Evolutionary conservation across 1,284 basidiomycete species (phyloP).

Genomic region (Ustilago shanxiensis): DNA sequence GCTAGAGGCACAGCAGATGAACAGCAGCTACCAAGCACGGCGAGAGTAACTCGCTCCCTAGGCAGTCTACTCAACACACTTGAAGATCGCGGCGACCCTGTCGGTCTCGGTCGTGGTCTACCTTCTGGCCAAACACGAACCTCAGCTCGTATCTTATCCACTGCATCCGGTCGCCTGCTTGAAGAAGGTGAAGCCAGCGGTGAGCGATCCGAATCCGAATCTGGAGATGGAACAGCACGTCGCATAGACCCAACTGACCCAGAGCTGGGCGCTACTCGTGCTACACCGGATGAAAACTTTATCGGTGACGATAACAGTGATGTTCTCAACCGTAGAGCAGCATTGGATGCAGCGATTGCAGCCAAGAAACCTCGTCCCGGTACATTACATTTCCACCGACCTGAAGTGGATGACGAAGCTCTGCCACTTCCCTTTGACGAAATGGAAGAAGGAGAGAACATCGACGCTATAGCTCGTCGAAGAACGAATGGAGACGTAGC

Average conservation of each 20-base stretch:
- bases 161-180: constrained; percentile 34
- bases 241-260: constrained; percentile 8
- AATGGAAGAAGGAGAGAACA: constrained; percentile 15
- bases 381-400: constrained; percentile 33
- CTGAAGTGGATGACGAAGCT: constrained; percentile 26
- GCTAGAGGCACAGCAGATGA: not conserved
- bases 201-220: constrained; percentile 3
- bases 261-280: constrained; percentile 18
- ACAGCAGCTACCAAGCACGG: not conserved
- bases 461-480: constrained; percentile 38
- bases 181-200: constrained; percentile 32
- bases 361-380: constrained; percentile 34
- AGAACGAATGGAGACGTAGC: constrained; percentile 17
- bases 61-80: no score
- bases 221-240: not conserved
- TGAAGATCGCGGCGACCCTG: no score
- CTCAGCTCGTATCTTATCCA: constrained; percentile 26
- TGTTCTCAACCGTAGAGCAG: constrained; percentile 32
- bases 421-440: constrained; percentile 21
- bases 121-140: constrained; percentile 5
- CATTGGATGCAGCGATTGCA: constrained; percentile 36
- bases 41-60: constrained; percentile 9
- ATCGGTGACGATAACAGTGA: constrained; percentile 41
- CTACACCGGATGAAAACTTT: constrained; percentile 36
- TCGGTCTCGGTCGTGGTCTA: constrained; percentile 32